Conservation (phyloP, 352 stramenopile species). For the Phytophthora ramorum region DNA sequence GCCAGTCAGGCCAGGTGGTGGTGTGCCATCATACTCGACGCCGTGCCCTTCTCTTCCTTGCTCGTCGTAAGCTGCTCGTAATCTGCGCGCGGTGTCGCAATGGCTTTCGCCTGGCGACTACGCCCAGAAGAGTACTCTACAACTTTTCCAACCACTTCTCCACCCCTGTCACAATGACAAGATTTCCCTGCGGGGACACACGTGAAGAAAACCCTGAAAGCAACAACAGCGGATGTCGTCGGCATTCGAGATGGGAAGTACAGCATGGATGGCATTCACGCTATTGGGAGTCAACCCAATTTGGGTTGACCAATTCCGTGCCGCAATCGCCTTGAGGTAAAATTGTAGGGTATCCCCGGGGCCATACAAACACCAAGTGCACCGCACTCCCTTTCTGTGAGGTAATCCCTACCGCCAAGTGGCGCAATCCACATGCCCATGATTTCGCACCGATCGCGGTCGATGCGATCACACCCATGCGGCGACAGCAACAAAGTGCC, state of each 20-base stretch:
- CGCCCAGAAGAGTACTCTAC: not conserved
- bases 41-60: slow-evolving; percentile 4
- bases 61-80: slow-evolving; percentile 19
- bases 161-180: no score
- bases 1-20: slow-evolving; percentile 5
- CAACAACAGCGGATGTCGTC: no score
- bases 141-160: not conserved
- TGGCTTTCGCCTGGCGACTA: slow-evolving; percentile 1
- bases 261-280: no score
- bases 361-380: slow-evolving; percentile 29
- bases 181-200: no score
- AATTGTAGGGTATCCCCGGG: not conserved
- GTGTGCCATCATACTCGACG: slow-evolving; percentile 19
- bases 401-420: slow-evolving; percentile 11
- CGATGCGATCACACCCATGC: slow-evolving; percentile 7
- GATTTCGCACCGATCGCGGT: slow-evolving; percentile 39
- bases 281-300: no score
- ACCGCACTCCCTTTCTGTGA: not conserved
- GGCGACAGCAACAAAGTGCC: not conserved
- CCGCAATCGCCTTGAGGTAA: not conserved
- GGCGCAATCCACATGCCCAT: slow-evolving; percentile 32
- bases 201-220: no score
- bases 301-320: no score
- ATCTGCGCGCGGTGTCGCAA: slow-evolving; percentile 30
- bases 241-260: no score